These are phyloP conservation scores for Collybiopsis luxurians DNA, from an alignment of 768 basidiomycete species.

Conservation along the genomic window DNA sequence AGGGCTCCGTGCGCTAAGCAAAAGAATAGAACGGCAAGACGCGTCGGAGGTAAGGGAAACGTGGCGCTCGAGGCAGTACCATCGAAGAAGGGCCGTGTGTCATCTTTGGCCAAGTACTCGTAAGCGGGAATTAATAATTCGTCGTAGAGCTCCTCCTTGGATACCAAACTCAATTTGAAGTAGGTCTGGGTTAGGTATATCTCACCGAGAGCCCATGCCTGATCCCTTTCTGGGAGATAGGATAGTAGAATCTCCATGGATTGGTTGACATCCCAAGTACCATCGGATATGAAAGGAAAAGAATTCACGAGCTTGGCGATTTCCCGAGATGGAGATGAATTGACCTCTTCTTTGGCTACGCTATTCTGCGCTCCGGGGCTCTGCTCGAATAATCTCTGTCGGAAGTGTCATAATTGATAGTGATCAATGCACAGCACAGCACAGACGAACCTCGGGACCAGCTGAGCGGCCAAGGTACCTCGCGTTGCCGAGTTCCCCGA, in stretches of 20 bases:
- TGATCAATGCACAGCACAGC: neutral
- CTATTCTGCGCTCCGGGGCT: neutral
- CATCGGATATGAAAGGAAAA: constrained; percentile 22
- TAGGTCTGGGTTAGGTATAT: constrained; percentile 39
- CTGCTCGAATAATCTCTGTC: neutral
- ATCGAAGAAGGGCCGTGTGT: neutral
- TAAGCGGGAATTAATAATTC: constrained; percentile 34
- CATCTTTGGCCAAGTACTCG: constrained; percentile 18
- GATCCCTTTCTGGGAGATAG: constrained; percentile 29
- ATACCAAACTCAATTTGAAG: constrained; percentile 10
- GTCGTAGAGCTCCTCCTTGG: constrained; percentile 24
- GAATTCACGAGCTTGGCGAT: constrained; percentile 22
- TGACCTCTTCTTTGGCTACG: constrained; percentile 14
- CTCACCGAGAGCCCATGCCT: constrained; percentile 43
- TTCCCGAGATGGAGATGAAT: constrained; percentile 10
- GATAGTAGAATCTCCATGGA: constrained; percentile 20
- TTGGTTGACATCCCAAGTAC: constrained; percentile 15
- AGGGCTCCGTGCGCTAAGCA: constrained; percentile 33
- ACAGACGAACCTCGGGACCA: constrained; percentile 7
- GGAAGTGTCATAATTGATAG: neutral
- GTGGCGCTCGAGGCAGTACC: neutral
- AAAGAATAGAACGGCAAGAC: constrained; percentile 25
- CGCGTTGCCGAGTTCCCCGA: neutral
- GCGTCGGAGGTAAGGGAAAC: constrained; percentile 21
- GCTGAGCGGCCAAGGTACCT: constrained; percentile 12